A percentile compares a stretch with the other conserved stretches of the same genome.
Conservation (phyloP, 2,329 filamentous ascomycete species). For the Mollisiaceae sp. region DNA sequence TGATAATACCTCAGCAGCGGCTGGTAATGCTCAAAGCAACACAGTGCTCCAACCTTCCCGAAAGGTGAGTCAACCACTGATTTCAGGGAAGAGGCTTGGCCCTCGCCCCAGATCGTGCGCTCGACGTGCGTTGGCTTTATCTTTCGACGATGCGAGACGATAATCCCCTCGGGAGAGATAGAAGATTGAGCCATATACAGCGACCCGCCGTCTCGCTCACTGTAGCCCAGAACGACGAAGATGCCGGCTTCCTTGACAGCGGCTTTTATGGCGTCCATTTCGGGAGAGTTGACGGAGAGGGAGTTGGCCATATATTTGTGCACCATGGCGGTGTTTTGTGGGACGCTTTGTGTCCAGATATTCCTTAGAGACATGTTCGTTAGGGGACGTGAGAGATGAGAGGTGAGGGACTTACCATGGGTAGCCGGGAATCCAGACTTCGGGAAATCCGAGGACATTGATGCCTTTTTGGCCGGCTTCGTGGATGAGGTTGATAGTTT, state of each 20-base stretch:
- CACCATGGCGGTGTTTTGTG: constrained; percentile 46
- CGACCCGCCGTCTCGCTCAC: constrained; percentile 50
- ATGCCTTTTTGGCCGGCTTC: constrained; percentile 59
- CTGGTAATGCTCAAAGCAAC: constrained; percentile 54
- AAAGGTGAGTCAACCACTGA: constrained; percentile 49
- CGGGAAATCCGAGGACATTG: constrained; percentile 59
- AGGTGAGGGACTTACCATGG: constrained; percentile 49
- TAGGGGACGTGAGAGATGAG: background rate
- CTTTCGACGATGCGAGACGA: constrained; percentile 53
- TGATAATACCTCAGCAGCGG: constrained; percentile 27
- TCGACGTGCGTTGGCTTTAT: constrained; percentile 53
- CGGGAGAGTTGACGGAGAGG: constrained; percentile 45
- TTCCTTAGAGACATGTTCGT: background rate
- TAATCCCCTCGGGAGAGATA: constrained; percentile 48
- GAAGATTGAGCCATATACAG: constrained; percentile 56
- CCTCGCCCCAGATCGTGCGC: constrained; percentile 58
- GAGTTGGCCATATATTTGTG: constrained; percentile 54
- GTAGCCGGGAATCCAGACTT: constrained; percentile 61
- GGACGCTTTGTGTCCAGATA: constrained; percentile 41
- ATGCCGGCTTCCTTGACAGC: constrained; percentile 54
- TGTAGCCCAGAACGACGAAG: constrained; percentile 53
- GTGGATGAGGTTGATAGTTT: constrained; percentile 61
- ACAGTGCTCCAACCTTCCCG: constrained; percentile 21
- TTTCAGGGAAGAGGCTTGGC: constrained; percentile 59
- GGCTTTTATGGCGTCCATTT: constrained; percentile 51